Percentiles rank a stretch among this genome's conserved stretches.
These are phyloP conservation scores for Scheffersomyces titani DNA, from an alignment of 1,139 yeast genomes.

Conservation along the genomic window DNA sequence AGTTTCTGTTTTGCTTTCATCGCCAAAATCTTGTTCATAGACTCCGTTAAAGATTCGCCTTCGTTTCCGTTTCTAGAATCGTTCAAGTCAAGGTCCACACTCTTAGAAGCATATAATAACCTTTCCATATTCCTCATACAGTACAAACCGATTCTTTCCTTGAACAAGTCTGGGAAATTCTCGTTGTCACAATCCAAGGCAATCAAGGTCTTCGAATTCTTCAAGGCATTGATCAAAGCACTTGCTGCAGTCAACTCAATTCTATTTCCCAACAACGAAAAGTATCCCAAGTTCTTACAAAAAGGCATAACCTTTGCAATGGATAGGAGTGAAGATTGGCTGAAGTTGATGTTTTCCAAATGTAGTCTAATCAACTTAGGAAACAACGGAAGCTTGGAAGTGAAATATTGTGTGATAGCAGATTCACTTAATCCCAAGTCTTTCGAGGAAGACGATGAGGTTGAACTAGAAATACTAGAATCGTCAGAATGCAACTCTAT, in stretches of 20 bases:
- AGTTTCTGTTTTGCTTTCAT: constrained; percentile 25
- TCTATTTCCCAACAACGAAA: constrained; percentile 62
- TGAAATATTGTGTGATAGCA: constrained; percentile 38
- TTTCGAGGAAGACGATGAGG: constrained; percentile 2
- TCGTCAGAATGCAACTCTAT: background rate
- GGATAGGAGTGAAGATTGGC: constrained; percentile 48
- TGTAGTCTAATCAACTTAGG: constrained; percentile 58
- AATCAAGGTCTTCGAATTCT: constrained; percentile 40
- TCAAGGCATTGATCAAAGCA: constrained; percentile 42
- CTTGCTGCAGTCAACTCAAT: constrained; percentile 47
- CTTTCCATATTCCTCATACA: constrained; percentile 73
- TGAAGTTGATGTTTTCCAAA: constrained; percentile 59
- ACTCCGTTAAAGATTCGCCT: constrained; percentile 33
- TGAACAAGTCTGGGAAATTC: constrained; percentile 43
- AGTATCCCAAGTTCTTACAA: constrained; percentile 55
- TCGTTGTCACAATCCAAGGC: constrained; percentile 43
- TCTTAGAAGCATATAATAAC: constrained; percentile 17
- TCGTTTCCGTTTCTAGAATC: constrained; percentile 29
- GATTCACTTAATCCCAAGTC: constrained; percentile 14
- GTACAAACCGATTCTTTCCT: constrained; percentile 62
- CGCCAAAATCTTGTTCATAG: constrained; percentile 39
- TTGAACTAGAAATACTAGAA: background rate
- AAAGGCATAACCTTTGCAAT: constrained; percentile 64
- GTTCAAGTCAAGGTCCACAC: background rate
- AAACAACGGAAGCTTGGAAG: constrained; percentile 59